A percentile compares a stretch with the other conserved stretches of the same genome.
Conservation (phyloP, 192 early-diverging fungal species). For the Backusella circina region DNA sequence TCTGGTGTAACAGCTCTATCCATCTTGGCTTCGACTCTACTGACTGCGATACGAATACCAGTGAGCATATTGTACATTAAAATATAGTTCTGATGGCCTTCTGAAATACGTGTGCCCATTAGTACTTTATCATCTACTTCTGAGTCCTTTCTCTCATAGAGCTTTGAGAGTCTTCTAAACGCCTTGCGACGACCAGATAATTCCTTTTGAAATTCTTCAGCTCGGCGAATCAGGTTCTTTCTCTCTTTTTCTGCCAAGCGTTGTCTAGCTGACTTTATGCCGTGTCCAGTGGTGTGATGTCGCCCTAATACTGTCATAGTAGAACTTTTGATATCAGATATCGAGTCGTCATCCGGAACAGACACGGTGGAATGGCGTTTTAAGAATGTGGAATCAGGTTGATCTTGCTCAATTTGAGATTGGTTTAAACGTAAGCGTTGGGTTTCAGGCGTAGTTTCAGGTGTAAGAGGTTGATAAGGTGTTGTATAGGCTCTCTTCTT, state of each 20-base stretch:
- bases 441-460: background rate
- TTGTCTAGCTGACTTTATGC: background rate
- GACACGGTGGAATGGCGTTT: background rate
- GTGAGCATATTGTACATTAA: conserved; percentile 99
- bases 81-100: conserved; percentile 92
- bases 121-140: conserved; percentile 37
- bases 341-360: background rate
- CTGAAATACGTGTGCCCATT: conserved; percentile 85
- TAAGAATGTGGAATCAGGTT: background rate
- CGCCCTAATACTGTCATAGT: background rate
- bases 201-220: conserved; percentile 28
- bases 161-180: conserved; percentile 17
- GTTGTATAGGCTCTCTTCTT: conserved; percentile 8
- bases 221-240: background rate
- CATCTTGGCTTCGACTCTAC: conserved; percentile 84
- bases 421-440: background rate
- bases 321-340: background rate
- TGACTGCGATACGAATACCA: conserved; percentile 88
- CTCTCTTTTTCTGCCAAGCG: conserved; percentile 7
- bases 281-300: conserved; percentile 25
- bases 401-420: background rate
- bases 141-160: background rate
- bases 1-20: conserved; percentile 62
- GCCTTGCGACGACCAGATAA: conserved; percentile 22
- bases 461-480: background rate